These are phyloP conservation scores for Mallotus nudiflorus DNA, from an alignment of 345 rosid species.

Conservation along the genomic window DNA sequence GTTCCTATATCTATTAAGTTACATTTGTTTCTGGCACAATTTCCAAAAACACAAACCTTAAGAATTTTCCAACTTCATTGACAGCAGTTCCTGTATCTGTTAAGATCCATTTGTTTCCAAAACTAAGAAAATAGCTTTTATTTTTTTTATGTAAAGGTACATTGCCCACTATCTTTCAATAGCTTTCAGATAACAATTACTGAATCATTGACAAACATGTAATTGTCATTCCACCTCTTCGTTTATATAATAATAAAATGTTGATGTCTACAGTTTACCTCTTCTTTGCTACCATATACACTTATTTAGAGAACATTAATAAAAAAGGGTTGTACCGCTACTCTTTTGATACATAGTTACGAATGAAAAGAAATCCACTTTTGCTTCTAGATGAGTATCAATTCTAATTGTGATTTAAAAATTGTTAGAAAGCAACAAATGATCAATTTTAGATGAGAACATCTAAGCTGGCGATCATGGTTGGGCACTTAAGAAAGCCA, in stretches of 20 bases:
- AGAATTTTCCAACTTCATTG: background rate
- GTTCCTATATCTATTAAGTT: no score
- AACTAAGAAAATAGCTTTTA: background rate
- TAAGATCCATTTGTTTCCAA: background rate
- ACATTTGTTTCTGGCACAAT: no score
- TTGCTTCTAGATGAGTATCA: background rate
- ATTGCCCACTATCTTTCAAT: background rate
- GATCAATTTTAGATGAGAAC: background rate
- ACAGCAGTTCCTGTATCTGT: no score
- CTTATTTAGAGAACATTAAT: background rate
- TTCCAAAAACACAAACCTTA: no score
- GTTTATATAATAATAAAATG: background rate
- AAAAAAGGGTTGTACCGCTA: background rate
- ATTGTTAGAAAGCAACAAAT: background rate
- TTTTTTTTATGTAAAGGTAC: background rate
- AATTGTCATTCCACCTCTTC: background rate
- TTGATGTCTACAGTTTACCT: background rate
- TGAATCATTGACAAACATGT: background rate
- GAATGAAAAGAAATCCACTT: background rate
- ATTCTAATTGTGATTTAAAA: background rate
- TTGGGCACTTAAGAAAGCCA: background rate
- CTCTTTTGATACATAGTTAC: background rate
- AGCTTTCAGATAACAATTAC: background rate
- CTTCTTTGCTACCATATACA: background rate
- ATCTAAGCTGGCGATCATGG: background rate